These are phyloP conservation scores for Erodium texanum DNA, from an alignment of 441 rosid genomes.

Conservation along the genomic window DNA sequence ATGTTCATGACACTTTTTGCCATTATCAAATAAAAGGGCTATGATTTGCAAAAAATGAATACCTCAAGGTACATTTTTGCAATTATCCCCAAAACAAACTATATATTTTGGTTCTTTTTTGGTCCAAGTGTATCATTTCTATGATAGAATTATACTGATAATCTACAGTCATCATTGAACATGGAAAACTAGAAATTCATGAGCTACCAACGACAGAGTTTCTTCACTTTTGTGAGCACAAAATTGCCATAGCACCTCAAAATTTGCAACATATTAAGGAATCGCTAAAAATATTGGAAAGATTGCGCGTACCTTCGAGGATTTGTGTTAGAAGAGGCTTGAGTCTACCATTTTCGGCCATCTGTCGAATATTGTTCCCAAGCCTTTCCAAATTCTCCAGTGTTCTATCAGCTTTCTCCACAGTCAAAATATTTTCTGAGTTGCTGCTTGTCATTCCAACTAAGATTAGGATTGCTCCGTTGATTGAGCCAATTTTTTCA, in stretches of 20 bases:
- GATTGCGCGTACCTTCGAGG: slow-evolving; percentile 62
- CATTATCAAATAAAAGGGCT: no score
- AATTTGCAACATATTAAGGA: slow-evolving; percentile 13
- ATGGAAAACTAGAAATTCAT: neutral
- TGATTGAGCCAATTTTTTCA: slow-evolving; percentile 85
- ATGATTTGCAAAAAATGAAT: no score
- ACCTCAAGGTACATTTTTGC: no score
- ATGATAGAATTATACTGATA: neutral
- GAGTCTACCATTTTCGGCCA: slow-evolving; percentile 86
- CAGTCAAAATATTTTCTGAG: slow-evolving; percentile 63
- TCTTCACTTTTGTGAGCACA: neutral
- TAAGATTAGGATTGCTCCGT: slow-evolving; percentile 86
- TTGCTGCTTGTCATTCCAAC: slow-evolving; percentile 89
- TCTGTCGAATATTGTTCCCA: slow-evolving; percentile 80
- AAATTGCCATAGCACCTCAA: neutral
- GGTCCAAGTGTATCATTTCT: neutral
- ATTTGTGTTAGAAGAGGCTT: slow-evolving; percentile 78
- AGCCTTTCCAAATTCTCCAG: slow-evolving; percentile 71
- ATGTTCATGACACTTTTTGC: no score
- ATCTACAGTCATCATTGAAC: neutral
- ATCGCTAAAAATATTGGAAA: slow-evolving; percentile 8
- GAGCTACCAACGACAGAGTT: neutral
- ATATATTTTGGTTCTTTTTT: neutral
- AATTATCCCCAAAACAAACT: no score
- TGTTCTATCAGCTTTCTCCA: slow-evolving; percentile 83